Conservation (phyloP, 306 rosid genomes). For the Benincasa hispida region DNA sequence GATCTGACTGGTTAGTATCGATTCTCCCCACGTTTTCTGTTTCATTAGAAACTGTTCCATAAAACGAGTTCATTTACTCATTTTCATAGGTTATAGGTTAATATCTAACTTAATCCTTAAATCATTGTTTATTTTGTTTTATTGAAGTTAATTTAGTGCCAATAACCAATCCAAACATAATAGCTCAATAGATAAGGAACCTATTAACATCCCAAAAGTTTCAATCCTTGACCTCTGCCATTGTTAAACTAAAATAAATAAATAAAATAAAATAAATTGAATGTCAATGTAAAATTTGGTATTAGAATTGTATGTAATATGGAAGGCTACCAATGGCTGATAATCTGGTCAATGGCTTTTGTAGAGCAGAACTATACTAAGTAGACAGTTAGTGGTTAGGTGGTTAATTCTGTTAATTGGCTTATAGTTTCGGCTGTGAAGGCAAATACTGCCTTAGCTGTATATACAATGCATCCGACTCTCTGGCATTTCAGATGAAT, state of each 20-base stretch:
- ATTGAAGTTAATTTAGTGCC: not conserved
- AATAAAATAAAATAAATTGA: not conserved
- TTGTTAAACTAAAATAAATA: no score
- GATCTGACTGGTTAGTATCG: slow-evolving; percentile 44
- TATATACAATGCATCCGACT: not conserved
- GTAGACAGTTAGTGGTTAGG: not conserved
- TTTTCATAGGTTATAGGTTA: not conserved
- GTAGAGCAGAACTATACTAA: not conserved
- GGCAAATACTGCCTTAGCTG: not conserved
- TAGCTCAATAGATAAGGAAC: no score
- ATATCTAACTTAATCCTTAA: not conserved
- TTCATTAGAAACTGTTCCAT: not conserved
- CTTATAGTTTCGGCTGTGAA: not conserved
- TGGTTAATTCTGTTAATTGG: not conserved
- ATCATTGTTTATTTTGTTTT: not conserved
- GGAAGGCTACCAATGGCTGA: not conserved
- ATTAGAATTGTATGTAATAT: not conserved
- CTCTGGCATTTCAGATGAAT: not conserved
- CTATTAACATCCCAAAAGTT: no score
- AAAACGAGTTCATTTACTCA: not conserved
- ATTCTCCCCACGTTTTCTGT: not conserved
- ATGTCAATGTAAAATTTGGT: not conserved
- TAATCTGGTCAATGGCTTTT: not conserved
- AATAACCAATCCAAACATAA: not conserved
- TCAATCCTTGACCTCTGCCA: no score